These are phyloP conservation scores for Hypoxylon sp. DNA, from an alignment of 2,329 filamentous ascomycete genomes.

Conservation along the genomic window DNA sequence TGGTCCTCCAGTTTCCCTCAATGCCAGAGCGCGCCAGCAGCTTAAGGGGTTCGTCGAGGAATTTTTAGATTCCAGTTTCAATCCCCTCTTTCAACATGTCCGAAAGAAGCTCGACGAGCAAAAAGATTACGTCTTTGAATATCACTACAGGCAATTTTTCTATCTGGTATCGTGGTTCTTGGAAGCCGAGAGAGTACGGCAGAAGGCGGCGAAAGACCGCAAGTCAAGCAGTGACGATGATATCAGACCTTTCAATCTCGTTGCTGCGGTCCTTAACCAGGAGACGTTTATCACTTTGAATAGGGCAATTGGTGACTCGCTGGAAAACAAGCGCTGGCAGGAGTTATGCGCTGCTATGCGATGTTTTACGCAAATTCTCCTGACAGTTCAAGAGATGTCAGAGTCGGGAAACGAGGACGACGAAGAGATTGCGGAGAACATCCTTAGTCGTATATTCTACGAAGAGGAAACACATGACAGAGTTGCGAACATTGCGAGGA, in stretches of 20 bases:
- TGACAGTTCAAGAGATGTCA: slow-evolving; percentile 94
- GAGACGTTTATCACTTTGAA: slow-evolving; percentile 94
- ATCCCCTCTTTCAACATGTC: slow-evolving; percentile 87
- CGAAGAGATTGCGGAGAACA: slow-evolving; percentile 97
- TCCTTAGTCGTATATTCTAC: slow-evolving; percentile 97
- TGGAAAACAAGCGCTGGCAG: slow-evolving; percentile 88
- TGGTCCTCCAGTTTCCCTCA: slow-evolving; percentile 79
- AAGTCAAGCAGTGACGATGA: slow-evolving; percentile 64
- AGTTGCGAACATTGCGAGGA: slow-evolving; percentile 82
- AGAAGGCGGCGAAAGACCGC: slow-evolving; percentile 67
- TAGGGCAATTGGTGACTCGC: slow-evolving; percentile 81
- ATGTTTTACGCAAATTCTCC: slow-evolving; percentile 93
- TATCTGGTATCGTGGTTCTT: slow-evolving; percentile 95
- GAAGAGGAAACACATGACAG: slow-evolving; percentile 95
- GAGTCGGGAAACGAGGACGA: slow-evolving; percentile 90
- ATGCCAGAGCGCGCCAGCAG: slow-evolving; percentile 79
- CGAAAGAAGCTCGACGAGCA: slow-evolving; percentile 93
- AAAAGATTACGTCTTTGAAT: slow-evolving; percentile 82
- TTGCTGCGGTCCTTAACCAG: slow-evolving; percentile 92
- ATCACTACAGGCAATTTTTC: slow-evolving; percentile 89
- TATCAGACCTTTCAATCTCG: slow-evolving; percentile 84
- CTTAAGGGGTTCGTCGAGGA: slow-evolving; percentile 89
- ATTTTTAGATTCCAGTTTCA: slow-evolving; percentile 95
- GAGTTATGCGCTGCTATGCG: slow-evolving; percentile 90
- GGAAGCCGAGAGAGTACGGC: slow-evolving; percentile 83